Evolutionary conservation across 306 rosid species (phyloP).

Genomic region (Vigna hirtella): DNA sequence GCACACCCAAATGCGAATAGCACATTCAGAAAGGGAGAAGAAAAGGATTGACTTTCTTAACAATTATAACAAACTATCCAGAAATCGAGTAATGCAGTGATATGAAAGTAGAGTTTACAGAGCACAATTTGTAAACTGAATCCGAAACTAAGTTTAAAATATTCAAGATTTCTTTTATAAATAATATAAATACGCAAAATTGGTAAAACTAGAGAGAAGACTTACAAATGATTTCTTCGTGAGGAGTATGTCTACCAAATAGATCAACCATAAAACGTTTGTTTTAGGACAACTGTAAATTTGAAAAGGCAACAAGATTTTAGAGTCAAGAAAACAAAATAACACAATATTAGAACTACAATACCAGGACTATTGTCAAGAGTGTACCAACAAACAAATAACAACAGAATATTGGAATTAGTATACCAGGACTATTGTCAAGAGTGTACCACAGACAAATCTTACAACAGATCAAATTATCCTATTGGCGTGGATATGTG

Average conservation of each 20-base stretch:
- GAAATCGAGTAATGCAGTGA: not conserved
- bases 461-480: not conserved
- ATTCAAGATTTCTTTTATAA: slow-evolving; percentile 7
- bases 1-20: not conserved
- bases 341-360: slow-evolving; percentile 1
- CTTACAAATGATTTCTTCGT: slow-evolving; percentile 92
- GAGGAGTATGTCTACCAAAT: slow-evolving; percentile 84
- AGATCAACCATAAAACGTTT: slow-evolving; percentile 86
- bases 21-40: not conserved
- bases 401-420: not conserved
- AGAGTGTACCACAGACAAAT: not conserved
- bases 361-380: slow-evolving; percentile 7
- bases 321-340: slow-evolving; percentile 23
- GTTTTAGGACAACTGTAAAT: slow-evolving; percentile 85
- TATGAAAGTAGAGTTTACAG: slow-evolving; percentile 5
- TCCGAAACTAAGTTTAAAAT: slow-evolving; percentile 12
- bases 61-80: not conserved
- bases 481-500: not conserved
- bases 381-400: not conserved
- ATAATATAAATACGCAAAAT: slow-evolving; percentile 3
- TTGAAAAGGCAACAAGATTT: slow-evolving; percentile 40
- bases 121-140: not conserved
- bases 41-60: not conserved
- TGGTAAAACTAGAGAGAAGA: slow-evolving; percentile 37
- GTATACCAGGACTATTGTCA: slow-evolving; percentile 8